These are phyloP conservation scores for Hemileccinum rubropunctum DNA, from an alignment of 768 basidiomycete genomes.

Conservation along the genomic window DNA sequence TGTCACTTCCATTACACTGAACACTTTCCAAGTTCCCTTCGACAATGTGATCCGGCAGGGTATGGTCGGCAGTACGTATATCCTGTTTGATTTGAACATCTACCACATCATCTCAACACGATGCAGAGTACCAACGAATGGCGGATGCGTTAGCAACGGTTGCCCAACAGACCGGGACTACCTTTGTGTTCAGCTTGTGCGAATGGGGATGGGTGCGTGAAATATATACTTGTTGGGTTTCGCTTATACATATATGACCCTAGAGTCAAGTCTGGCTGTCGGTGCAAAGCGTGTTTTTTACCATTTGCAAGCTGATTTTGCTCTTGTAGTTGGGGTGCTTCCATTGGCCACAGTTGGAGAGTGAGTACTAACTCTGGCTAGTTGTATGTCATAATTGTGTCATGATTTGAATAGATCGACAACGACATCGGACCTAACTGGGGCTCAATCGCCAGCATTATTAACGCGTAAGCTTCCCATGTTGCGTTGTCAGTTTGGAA, in stretches of 20 bases:
- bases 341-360: conserved; percentile 41
- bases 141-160: conserved; percentile 49
- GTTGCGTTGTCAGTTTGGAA: background rate
- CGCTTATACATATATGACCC: background rate
- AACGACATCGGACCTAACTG: conserved; percentile 39
- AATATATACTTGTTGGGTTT: background rate
- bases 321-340: conserved; percentile 33
- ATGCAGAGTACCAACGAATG: conserved; percentile 58
- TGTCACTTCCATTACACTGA: background rate
- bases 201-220: conserved; percentile 62
- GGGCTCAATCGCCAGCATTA: conserved; percentile 50
- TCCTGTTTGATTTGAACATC: background rate
- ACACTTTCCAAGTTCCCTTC: conserved; percentile 43
- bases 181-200: conserved; percentile 59
- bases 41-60: conserved; percentile 53
- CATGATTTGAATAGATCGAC: conserved; percentile 12
- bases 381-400: background rate
- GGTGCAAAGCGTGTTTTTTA: conserved; percentile 34
- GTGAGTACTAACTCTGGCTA: conserved; percentile 23
- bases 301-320: background rate
- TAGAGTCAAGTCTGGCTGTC: conserved; percentile 63
- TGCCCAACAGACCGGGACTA: conserved; percentile 45
- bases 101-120: background rate
- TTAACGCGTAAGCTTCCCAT: conserved; percentile 45
- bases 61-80: conserved; percentile 47